Evolutionary conservation across 495 filamentous ascomycete genomes (phyloP), one percentile per base, ranked within the genome.

Genomic region (Poronia punctata): DNA sequence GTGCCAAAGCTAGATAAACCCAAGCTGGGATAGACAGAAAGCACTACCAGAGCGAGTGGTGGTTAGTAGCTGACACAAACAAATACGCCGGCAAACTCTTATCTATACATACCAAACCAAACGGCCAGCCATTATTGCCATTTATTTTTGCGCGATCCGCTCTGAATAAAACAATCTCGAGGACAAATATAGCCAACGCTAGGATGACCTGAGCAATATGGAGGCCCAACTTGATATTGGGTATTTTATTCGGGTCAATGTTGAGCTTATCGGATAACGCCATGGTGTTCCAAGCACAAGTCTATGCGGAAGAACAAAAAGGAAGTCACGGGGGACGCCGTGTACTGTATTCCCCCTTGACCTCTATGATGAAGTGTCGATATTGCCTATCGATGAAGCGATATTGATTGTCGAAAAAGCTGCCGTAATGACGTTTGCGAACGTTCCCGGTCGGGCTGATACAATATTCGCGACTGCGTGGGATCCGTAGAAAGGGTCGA

Each of bases 11-110:
- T 40, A 90, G 73, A 60, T 89, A 97, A 43, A 95, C 75, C 46
- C 92, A 75, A 17, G 79, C 84, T 4, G 88, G 88, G 39, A 88
- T 72, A 41, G 79, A 81, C 44, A 95, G 62, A 76, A 88, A 94
- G 65, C 84, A 92, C 89, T 95, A 45, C 44, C 5, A 17, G 12
- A 31, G 19, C 17, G 11, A 8, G 21, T 10, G 7, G 1, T 21
- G 12, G 31, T 40, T 16, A 27, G 21, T 16, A 27, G 24, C n/a
- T 27, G n/a, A 7, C n/a, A n/a, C 7, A 27, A n/a, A 7, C 24
- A 2, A 43, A 4, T 3, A 18, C 9, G 22, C n/a, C 4, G 24
- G 12, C 20, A 25, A 26, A 14, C 10, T 9, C 16, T 21, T 14
- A 16, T n/a, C 22, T 2, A 20, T 19, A 45, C 81, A 56, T 76